Percentiles rank a stretch among this genome's conserved stretches.
phyloP scores from a whole-genome alignment of 495 filamentous ascomycete species.

The Penicillium arizonense region DNA sequence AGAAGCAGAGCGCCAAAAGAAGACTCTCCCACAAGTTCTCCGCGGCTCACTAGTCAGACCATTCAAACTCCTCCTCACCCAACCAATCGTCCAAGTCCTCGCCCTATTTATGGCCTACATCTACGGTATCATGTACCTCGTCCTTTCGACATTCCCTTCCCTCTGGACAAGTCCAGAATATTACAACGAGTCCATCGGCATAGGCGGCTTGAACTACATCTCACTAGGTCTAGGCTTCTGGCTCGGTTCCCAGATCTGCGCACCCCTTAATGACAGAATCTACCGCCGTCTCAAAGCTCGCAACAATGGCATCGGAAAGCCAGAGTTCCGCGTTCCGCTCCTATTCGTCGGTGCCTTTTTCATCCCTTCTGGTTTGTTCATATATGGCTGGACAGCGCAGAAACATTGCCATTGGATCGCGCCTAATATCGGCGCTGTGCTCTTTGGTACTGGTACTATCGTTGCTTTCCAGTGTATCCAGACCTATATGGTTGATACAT shows the following conservation, averaged over 20 bases:
- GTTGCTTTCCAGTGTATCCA: slow-evolving; percentile 68
- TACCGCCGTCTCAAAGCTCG: slow-evolving; percentile 60
- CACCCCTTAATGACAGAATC: slow-evolving; percentile 62
- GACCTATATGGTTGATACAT: slow-evolving; percentile 76
- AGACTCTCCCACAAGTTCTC: slow-evolving; percentile 42
- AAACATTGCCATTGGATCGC: slow-evolving; percentile 64
- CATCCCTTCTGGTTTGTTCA: slow-evolving; percentile 63
- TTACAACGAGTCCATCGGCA: slow-evolving; percentile 60
- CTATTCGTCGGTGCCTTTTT: slow-evolving; percentile 57
- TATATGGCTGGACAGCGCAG: slow-evolving; percentile 72
- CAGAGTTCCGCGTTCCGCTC: slow-evolving; percentile 69
- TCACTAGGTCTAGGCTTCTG: slow-evolving; percentile 70
- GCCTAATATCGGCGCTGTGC: slow-evolving; percentile 64
- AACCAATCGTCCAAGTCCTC: slow-evolving; percentile 59
- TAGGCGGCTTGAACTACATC: slow-evolving; percentile 68
- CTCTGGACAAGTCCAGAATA: slow-evolving; percentile 54
- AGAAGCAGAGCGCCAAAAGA: slow-evolving; percentile 56
- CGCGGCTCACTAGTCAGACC: slow-evolving; percentile 49
- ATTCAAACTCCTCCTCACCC: slow-evolving; percentile 57
- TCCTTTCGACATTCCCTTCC: slow-evolving; percentile 64
- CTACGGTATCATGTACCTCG: slow-evolving; percentile 72
- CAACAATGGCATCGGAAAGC: slow-evolving; percentile 55
- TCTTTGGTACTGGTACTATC: slow-evolving; percentile 61
- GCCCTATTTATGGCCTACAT: slow-evolving; percentile 65
- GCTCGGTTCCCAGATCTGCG: slow-evolving; percentile 60